These are phyloP conservation scores for Lathyrus aphaca DNA, from an alignment of 306 rosid species.

Conservation along the genomic window DNA sequence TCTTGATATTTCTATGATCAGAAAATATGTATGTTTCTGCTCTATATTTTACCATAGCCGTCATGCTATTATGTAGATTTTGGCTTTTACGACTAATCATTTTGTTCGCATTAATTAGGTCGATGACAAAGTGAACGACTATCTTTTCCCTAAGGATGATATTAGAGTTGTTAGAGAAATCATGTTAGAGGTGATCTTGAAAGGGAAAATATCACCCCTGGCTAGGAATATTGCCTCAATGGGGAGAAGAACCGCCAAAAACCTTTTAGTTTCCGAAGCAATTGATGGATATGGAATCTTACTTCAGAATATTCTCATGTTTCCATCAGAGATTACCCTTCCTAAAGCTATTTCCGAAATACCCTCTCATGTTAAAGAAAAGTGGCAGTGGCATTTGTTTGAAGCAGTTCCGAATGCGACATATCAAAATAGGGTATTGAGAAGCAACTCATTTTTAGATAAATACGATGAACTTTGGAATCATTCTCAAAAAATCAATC, in stretches of 20 bases:
- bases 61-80: neutral
- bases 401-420: constrained; percentile 61
- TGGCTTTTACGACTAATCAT: constrained; percentile 40
- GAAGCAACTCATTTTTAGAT: constrained; percentile 64
- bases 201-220: constrained; percentile 69
- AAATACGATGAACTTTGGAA: constrained; percentile 71
- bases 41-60: constrained; percentile 23
- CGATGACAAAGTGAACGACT: constrained; percentile 87
- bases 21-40: constrained; percentile 68
- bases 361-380: constrained; percentile 62
- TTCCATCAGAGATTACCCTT: constrained; percentile 79
- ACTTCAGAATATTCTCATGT: constrained; percentile 68
- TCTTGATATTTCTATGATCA: constrained; percentile 77
- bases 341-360: constrained; percentile 73
- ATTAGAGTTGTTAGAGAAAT: constrained; percentile 58
- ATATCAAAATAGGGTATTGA: constrained; percentile 46
- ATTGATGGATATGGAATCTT: constrained; percentile 73
- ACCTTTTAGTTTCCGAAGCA: constrained; percentile 74
- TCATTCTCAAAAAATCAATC: constrained; percentile 52
- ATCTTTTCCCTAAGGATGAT: constrained; percentile 77
- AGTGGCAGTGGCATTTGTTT: constrained; percentile 87
- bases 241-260: constrained; percentile 70
- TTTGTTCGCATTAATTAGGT: constrained; percentile 61
- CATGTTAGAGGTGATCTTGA: constrained; percentile 60
- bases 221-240: constrained; percentile 75